phyloP scores from a whole-genome alignment of 1,284 basidiomycete species.

The Malassezia nana region DNA sequence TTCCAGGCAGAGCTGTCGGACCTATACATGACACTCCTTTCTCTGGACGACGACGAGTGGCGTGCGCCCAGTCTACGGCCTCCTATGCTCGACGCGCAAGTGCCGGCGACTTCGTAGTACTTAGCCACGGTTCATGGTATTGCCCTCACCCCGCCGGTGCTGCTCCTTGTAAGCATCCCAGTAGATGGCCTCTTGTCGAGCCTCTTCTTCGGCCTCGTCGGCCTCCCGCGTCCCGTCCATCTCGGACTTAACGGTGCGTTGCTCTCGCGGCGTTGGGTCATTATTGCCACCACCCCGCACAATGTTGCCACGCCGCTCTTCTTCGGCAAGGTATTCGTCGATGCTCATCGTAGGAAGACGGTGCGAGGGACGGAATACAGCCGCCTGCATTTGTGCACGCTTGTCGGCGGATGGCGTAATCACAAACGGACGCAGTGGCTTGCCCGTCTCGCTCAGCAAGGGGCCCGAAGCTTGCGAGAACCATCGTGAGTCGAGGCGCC shows the following conservation, averaged over 20 bases:
- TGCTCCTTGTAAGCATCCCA: slow-evolving; percentile 35
- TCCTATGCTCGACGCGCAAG: neutral
- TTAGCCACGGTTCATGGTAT: slow-evolving; percentile 80
- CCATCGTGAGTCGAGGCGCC: slow-evolving; percentile 33
- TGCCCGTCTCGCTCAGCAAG: slow-evolving; percentile 29
- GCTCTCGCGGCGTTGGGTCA: slow-evolving; percentile 55
- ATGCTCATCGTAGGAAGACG: slow-evolving; percentile 89
- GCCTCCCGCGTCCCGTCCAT: slow-evolving; percentile 67
- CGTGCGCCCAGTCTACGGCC: slow-evolving; percentile 3
- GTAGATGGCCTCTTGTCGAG: slow-evolving; percentile 28
- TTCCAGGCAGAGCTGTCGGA: slow-evolving; percentile 67
- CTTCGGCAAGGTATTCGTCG: slow-evolving; percentile 86
- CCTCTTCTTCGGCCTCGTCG: slow-evolving; percentile 60
- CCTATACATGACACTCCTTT: slow-evolving; percentile 1
- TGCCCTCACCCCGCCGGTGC: slow-evolving; percentile 63
- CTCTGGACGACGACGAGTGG: slow-evolving; percentile 15
- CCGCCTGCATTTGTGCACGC: slow-evolving; percentile 56
- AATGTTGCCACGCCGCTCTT: slow-evolving; percentile 71
- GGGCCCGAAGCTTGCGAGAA: slow-evolving; percentile 20
- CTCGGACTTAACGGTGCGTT: slow-evolving; percentile 51
- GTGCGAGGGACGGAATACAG: slow-evolving; percentile 79
- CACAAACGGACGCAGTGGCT: slow-evolving; percentile 41
- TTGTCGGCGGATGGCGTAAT: slow-evolving; percentile 22
- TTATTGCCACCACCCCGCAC: slow-evolving; percentile 61
- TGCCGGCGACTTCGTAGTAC: neutral